Conservation (phyloP, 2,329 filamentous ascomycete genomes). For the Bipolaris sorokiniana region DNA sequence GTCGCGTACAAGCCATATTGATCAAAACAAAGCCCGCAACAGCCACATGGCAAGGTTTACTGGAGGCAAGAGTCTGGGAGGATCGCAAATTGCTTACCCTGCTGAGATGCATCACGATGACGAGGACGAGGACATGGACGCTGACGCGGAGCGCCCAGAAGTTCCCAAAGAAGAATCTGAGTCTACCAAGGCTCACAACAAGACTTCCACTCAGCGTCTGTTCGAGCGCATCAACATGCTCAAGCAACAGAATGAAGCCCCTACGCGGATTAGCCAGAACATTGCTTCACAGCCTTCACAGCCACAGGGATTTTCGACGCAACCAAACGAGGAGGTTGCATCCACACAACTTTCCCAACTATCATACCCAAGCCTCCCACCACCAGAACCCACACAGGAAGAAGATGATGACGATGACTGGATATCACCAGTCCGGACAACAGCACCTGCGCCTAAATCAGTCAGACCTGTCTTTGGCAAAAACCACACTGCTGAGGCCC, state of each 20-base stretch:
- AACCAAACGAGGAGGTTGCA: conserved; percentile 44
- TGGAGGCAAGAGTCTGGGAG: conserved; percentile 70
- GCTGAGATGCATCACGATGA: conserved; percentile 52
- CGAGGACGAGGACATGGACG: conserved; percentile 65
- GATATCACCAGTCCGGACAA: conserved; percentile 60
- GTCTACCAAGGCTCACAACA: conserved; percentile 70
- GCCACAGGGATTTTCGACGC: conserved; percentile 43
- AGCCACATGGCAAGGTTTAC: conserved; percentile 78
- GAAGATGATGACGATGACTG: conserved; percentile 59
- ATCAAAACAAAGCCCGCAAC: conserved; percentile 65
- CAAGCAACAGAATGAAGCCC: conserved; percentile 56
- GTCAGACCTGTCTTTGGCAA: conserved; percentile 62
- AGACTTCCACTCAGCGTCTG: conserved; percentile 90
- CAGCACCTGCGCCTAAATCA: conserved; percentile 32
- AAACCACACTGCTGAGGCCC: conserved; percentile 63
- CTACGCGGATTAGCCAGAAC: conserved; percentile 47
- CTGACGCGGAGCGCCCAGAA: conserved; percentile 51
- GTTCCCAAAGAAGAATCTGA: conserved; percentile 56
- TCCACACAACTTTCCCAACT: conserved; percentile 41
- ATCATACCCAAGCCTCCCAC: conserved; percentile 50
- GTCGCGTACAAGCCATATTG: conserved; percentile 79
- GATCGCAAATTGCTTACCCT: conserved; percentile 43
- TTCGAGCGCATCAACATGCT: conserved; percentile 90
- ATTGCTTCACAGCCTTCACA: conserved; percentile 43
- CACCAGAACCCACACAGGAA: conserved; percentile 17